A percentile compares a stretch with the other conserved stretches of the same genome.
Evolutionary conservation across 2,329 filamentous ascomycete genomes (phyloP).

Genomic region (Trichoderma sp.): DNA sequence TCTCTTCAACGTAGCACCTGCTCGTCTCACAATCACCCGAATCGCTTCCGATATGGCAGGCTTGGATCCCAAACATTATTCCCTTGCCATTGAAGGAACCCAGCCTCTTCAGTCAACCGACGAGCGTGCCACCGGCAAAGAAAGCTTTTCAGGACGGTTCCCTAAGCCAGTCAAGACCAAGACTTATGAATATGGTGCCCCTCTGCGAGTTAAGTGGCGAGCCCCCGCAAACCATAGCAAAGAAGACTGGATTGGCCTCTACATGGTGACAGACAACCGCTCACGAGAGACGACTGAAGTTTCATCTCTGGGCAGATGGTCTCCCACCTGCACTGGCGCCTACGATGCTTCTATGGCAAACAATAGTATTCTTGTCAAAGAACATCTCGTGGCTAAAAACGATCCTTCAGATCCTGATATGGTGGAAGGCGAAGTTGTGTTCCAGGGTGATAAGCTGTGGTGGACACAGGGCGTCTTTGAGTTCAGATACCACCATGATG

Average conservation of each 20-base stretch:
- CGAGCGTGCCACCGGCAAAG: constrained; percentile 70
- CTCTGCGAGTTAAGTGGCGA: constrained; percentile 87
- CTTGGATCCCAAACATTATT: constrained; percentile 78
- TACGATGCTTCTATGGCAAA: constrained; percentile 79
- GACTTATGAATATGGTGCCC: constrained; percentile 85
- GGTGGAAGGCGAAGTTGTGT: constrained; percentile 80
- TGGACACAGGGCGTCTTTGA: constrained; percentile 97
- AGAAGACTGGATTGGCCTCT: constrained; percentile 94
- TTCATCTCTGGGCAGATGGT: constrained; percentile 86
- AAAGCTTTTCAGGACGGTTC: constrained; percentile 70
- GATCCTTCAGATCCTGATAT: constrained; percentile 61
- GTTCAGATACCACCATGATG: constrained; percentile 94
- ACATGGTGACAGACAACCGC: constrained; percentile 92
- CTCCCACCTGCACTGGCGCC: constrained; percentile 74
- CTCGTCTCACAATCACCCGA: constrained; percentile 79
- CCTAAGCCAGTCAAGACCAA: constrained; percentile 74
- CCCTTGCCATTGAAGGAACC: constrained; percentile 72
- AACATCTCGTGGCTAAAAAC: constrained; percentile 59
- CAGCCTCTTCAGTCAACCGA: constrained; percentile 53
- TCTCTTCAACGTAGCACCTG: constrained; percentile 86
- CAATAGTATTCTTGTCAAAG: constrained; percentile 72
- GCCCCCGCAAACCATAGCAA: constrained; percentile 86
- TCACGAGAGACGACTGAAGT: constrained; percentile 84
- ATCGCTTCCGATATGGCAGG: constrained; percentile 80
- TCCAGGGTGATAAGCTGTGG: constrained; percentile 91